These are phyloP conservation scores for Naganishia cerealis DNA, from an alignment of 1,284 basidiomycete genomes.

Conservation along the genomic window DNA sequence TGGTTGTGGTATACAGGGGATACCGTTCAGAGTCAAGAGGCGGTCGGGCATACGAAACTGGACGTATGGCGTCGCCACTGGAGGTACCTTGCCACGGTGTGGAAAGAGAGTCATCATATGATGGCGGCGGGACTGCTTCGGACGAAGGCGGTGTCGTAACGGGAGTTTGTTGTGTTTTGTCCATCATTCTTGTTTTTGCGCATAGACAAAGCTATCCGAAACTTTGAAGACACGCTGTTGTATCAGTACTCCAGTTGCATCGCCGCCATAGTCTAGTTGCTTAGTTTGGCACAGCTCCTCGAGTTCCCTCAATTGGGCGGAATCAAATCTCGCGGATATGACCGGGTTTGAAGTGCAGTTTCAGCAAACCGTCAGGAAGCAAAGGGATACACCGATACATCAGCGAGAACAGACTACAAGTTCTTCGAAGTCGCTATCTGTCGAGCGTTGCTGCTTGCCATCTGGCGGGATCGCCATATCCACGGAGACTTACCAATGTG, in stretches of 20 bases:
- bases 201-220: background rate
- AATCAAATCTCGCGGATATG: background rate
- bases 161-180: background rate
- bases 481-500: too few relatives aligned
- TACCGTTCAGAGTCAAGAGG: conserved; percentile 12
- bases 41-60: background rate
- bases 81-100: conserved; percentile 17
- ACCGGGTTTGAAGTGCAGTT: background rate
- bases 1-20: conserved; percentile 8
- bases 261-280: too few relatives aligned
- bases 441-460: too few relatives aligned
- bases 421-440: too few relatives aligned
- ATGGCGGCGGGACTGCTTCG: conserved; percentile 15
- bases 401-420: too few relatives aligned
- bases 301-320: background rate
- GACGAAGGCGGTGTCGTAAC: background rate
- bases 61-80: background rate
- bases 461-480: too few relatives aligned
- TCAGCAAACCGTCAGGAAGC: too few relatives aligned
- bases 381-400: too few relatives aligned
- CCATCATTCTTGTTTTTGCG: background rate
- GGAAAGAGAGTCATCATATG: conserved; percentile 18
- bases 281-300: background rate
- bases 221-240: too few relatives aligned
- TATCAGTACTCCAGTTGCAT: too few relatives aligned